Evolutionary conservation across 768 basidiomycete species (phyloP).

Genomic region (Mycena rebaudengoi): DNA sequence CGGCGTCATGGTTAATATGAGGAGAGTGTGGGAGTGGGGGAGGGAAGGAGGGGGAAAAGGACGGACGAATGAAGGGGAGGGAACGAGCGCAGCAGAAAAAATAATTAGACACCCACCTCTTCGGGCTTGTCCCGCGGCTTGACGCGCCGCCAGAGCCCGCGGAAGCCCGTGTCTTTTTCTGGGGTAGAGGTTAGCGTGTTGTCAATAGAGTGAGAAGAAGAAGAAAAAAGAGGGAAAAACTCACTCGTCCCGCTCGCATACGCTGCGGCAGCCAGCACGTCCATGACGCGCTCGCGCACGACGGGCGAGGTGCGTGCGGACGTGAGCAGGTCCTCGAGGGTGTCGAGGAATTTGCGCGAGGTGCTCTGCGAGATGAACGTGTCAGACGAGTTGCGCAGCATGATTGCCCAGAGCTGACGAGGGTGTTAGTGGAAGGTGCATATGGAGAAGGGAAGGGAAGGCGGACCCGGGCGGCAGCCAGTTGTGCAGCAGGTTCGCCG

Average conservation of each 20-base stretch:
- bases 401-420: constrained; percentile 86
- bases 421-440: neutral
- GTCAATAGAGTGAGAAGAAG: neutral
- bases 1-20: too few species aligned
- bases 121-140: constrained; percentile 86
- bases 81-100: too few species aligned
- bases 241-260: constrained; percentile 65
- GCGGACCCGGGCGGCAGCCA: constrained; percentile 79
- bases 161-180: constrained; percentile 63
- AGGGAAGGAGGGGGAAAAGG: too few species aligned
- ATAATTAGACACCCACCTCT: too few species aligned
- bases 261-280: constrained; percentile 85
- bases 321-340: constrained; percentile 75
- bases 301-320: constrained; percentile 77
- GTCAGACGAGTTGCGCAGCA: constrained; percentile 83
- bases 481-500: constrained; percentile 77
- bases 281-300: constrained; percentile 79
- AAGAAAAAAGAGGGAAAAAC: constrained; percentile 26
- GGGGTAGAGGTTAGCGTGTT: constrained; percentile 3
- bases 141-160: constrained; percentile 80
- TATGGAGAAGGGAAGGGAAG: neutral
- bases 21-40: too few species aligned
- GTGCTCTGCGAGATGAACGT: constrained; percentile 75
- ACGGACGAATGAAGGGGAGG: too few species aligned
- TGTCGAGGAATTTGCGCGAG: constrained; percentile 81